Evolutionary conservation across 1,284 basidiomycete species (phyloP).

Genomic region (Leccinum subfulvum): DNA sequence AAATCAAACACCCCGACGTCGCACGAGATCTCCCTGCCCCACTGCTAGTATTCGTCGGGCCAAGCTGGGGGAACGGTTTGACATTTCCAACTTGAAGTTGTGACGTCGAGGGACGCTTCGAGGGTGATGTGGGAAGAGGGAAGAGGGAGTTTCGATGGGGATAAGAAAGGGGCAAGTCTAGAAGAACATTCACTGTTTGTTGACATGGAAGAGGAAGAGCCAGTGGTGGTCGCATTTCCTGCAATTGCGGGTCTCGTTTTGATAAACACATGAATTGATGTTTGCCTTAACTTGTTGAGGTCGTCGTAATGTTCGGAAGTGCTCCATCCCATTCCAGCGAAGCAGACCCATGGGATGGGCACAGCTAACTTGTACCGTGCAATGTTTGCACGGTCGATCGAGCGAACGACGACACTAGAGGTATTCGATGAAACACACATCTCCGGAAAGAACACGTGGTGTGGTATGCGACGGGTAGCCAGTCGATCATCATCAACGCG

Average conservation of each 20-base stretch:
- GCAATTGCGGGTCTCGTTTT: slow-evolving; percentile 12
- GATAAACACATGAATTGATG: slow-evolving; percentile 28
- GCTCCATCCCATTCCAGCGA: background rate
- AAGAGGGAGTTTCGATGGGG: slow-evolving; percentile 32
- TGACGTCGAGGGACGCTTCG: slow-evolving; percentile 14
- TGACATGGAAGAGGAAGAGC: slow-evolving; percentile 1
- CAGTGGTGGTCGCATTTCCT: background rate
- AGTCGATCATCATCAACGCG: background rate
- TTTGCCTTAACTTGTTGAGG: slow-evolving; percentile 13
- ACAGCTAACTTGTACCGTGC: background rate
- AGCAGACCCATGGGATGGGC: background rate
- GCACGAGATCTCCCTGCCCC: slow-evolving; percentile 1
- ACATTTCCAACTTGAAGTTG: slow-evolving; percentile 8
- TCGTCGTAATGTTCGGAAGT: too few species aligned
- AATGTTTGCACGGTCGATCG: background rate
- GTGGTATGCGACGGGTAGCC: background rate
- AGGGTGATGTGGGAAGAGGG: slow-evolving; percentile 15
- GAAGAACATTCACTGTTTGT: slow-evolving; percentile 2
- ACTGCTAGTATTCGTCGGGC: background rate
- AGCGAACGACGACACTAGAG: background rate
- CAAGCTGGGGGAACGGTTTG: slow-evolving; percentile 7
- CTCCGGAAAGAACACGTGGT: background rate
- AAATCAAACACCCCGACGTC: slow-evolving; percentile 27
- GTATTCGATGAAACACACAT: background rate
- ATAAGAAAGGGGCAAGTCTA: slow-evolving; percentile 6